phyloP scores from a whole-genome alignment of 1,139 yeast genomes.

The Yamadazyma trypodendri region DNA sequence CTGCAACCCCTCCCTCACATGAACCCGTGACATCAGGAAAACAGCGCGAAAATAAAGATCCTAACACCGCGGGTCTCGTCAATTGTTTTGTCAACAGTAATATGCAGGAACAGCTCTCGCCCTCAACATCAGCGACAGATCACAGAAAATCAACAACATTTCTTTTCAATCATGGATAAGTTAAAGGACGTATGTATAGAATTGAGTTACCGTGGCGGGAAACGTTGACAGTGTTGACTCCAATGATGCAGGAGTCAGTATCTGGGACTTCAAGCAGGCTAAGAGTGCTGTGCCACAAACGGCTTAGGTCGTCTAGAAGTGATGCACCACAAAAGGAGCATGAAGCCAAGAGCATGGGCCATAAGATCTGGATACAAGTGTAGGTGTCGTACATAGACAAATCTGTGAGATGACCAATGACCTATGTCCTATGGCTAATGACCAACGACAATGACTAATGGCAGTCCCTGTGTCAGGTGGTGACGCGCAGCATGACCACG shows the following conservation, averaged over 20 bases:
- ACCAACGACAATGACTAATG: too few relatives aligned
- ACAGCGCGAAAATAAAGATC: too few relatives aligned
- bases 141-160: slow-evolving; percentile 2
- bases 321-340: too few relatives aligned
- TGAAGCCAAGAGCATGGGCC: too few relatives aligned
- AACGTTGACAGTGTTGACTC: too few relatives aligned
- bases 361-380: too few relatives aligned
- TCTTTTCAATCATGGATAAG: slow-evolving; percentile 37
- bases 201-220: not conserved
- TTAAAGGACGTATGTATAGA: slow-evolving; percentile 49
- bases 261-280: too few relatives aligned
- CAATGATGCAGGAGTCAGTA: too few relatives aligned
- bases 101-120: not conserved
- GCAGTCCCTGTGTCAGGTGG: not conserved
- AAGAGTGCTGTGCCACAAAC: not conserved
- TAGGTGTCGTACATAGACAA: too few relatives aligned
- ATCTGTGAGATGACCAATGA: too few relatives aligned
- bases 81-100: slow-evolving; percentile 11
- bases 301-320: not conserved
- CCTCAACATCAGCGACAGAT: slow-evolving; percentile 2
- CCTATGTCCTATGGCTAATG: too few relatives aligned
- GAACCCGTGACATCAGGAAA: not conserved
- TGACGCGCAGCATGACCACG: slow-evolving; percentile 1
- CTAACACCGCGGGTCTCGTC: slow-evolving; percentile 8
- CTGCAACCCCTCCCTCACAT: not conserved